Percentiles rank a stretch among this genome's conserved stretches.
Evolutionary conservation across 2,329 filamentous ascomycete species (phyloP).

Genomic region (Pyrenophora graminea): DNA sequence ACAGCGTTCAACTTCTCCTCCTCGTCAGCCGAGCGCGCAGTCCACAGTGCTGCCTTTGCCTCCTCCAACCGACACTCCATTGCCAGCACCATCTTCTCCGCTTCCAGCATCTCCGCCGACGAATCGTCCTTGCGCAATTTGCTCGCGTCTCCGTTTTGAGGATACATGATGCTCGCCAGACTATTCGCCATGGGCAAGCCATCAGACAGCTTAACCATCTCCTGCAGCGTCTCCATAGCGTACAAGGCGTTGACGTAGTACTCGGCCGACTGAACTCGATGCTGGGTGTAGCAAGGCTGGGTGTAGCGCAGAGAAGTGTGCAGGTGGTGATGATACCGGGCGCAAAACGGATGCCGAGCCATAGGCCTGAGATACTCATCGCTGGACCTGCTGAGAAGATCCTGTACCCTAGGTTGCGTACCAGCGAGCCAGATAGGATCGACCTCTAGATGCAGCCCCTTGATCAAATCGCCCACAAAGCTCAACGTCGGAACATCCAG

Average conservation of each 20-base stretch:
- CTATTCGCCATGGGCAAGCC: neutral
- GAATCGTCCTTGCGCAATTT: conserved; percentile 1
- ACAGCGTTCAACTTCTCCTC: neutral
- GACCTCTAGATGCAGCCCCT: neutral
- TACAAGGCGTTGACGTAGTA: neutral
- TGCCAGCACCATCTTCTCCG: conserved; percentile 9
- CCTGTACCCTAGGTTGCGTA: neutral
- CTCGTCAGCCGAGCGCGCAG: neutral
- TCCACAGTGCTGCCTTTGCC: conserved; percentile 1
- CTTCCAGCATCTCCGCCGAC: conserved; percentile 1
- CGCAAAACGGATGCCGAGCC: neutral
- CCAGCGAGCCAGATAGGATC: neutral
- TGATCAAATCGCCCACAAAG: conserved; percentile 2
- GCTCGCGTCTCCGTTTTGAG: neutral
- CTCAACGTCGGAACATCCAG: neutral
- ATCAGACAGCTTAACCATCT: neutral
- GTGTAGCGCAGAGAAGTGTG: neutral
- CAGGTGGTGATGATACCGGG: conserved; percentile 1
- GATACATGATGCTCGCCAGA: neutral
- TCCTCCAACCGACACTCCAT: conserved; percentile 8
- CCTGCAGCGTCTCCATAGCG: neutral
- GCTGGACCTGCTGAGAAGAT: neutral
- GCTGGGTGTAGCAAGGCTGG: neutral
- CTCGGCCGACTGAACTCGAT: neutral
- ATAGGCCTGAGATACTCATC: neutral